These are phyloP conservation scores for Prunus yedoensis DNA, from an alignment of 331 rosid species.

Conservation along the genomic window DNA sequence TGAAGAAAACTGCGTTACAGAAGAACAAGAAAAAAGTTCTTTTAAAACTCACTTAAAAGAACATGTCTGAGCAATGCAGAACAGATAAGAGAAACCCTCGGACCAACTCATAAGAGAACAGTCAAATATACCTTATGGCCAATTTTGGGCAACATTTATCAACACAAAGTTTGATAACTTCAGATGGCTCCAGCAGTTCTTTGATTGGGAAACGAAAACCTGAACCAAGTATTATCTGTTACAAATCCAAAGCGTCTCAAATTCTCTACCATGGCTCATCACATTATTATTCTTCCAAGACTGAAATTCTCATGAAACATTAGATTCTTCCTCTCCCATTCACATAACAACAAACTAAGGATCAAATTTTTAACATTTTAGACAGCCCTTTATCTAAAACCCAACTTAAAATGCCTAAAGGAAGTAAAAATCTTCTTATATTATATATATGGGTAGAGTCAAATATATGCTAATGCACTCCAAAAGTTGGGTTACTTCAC, in stretches of 20 bases:
- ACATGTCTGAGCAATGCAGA: constrained; percentile 2
- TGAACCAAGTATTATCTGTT: constrained; percentile 45
- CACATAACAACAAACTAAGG: background rate
- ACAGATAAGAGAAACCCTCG: background rate
- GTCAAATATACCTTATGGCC: constrained; percentile 80
- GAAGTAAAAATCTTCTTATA: background rate
- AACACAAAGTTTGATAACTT: constrained; percentile 64
- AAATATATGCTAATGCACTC: background rate
- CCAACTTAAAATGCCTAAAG: background rate
- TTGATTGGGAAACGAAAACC: constrained; percentile 69
- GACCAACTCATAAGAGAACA: constrained; percentile 4
- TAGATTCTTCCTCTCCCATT: background rate
- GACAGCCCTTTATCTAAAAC: background rate
- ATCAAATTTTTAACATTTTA: background rate
- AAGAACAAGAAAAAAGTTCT: background rate
- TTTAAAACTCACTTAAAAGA: background rate
- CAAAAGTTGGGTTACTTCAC: background rate
- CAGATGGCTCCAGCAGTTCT: constrained; percentile 60
- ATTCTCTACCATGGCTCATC: constrained; percentile 4
- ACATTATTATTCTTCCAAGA: constrained; percentile 1
- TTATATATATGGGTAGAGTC: background rate
- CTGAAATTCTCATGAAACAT: background rate
- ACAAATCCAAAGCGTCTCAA: constrained; percentile 20
- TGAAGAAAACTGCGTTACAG: background rate
- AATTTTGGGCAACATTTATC: constrained; percentile 53